Evolutionary conservation across 768 basidiomycete genomes (phyloP), one percentile per base, ranked within the genome.

Genomic region (Amanita exitialis): DNA sequence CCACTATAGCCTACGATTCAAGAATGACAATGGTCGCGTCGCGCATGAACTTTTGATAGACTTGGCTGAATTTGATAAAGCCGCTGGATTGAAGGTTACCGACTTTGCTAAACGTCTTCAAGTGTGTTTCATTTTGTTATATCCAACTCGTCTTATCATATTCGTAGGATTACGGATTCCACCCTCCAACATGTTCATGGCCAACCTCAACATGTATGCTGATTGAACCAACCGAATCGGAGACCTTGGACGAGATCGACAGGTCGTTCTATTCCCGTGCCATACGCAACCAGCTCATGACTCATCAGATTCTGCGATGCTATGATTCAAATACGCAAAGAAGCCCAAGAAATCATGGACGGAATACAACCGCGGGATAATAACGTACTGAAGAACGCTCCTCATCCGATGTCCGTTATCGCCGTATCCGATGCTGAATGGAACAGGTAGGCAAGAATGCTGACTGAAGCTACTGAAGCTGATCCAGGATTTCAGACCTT

Each of bases 171-270:
- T 93, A 86, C 59, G 90, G 92, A 52, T 89, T 96, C 76, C 92
- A 96, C 63, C 93, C 92, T 37, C 96, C 96, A 2, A 99, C 96
- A 4, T 95, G 92, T 66, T 93, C 93, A 5, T 98, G 96, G 96
- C 96, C 96, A 5, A 93, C 90, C 56, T 84, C 90, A 16, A 96
- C 95, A 1, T 94, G 89, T 61, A 96, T 96, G 90, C 76, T 96
- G 47, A 96, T 97, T 55, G 95, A 98, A 68, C 95, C 95, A 5
- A 98, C 95, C 2, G 95, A 98, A 66, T 94, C 90, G 0, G 95
- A 98, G 69, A 82, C 89, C 0, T 74, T 96, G 25, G 87, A 93
- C 54, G 95, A 97, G 65, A 79, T 98, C 47, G 91, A 98, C 61
- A 79, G 85, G 82, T 88, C 54, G 43, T 69, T 57, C 20, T 20